phyloP scores from a whole-genome alignment of 257 asterid genomes.

The Asclepias syriaca region DNA sequence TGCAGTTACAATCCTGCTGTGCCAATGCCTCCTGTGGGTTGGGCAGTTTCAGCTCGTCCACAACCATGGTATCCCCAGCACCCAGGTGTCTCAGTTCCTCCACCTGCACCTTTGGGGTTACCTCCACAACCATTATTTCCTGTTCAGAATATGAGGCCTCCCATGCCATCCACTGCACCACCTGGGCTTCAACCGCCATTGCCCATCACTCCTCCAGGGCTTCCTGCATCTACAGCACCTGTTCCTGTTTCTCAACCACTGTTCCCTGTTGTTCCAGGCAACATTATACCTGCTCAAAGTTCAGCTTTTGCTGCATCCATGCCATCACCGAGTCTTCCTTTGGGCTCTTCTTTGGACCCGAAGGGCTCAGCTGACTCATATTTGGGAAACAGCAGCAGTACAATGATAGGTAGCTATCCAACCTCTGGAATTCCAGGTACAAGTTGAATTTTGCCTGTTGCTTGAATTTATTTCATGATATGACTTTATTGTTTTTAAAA shows the following conservation, averaged over 20 bases:
- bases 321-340: conserved; percentile 36
- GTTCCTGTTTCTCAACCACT: conserved; percentile 65
- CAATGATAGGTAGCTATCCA: conserved; percentile 33
- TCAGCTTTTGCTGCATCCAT: conserved; percentile 47
- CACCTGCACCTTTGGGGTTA: conserved; percentile 55
- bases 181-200: conserved; percentile 41
- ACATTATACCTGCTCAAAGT: conserved; percentile 39
- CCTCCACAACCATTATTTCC: conserved; percentile 85
- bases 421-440: conserved; percentile 47
- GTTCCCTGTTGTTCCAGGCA: conserved; percentile 67
- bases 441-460: conserved; percentile 16
- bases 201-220: conserved; percentile 64
- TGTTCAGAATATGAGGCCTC: conserved; percentile 60
- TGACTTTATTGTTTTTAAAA: background rate
- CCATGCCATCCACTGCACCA: conserved; percentile 45
- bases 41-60: conserved; percentile 68
- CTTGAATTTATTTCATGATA: background rate
- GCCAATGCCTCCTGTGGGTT: conserved; percentile 57
- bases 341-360: conserved; percentile 36
- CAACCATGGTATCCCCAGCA: conserved; percentile 76
- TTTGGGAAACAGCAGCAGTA: conserved; percentile 27
- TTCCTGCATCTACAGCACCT: conserved; percentile 41
- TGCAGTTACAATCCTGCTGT: conserved; percentile 68
- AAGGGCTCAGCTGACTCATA: conserved; percentile 36
- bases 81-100: conserved; percentile 56